phyloP scores from a whole-genome alignment of 1,284 basidiomycete species.

The Heterobasidion occidentale region DNA sequence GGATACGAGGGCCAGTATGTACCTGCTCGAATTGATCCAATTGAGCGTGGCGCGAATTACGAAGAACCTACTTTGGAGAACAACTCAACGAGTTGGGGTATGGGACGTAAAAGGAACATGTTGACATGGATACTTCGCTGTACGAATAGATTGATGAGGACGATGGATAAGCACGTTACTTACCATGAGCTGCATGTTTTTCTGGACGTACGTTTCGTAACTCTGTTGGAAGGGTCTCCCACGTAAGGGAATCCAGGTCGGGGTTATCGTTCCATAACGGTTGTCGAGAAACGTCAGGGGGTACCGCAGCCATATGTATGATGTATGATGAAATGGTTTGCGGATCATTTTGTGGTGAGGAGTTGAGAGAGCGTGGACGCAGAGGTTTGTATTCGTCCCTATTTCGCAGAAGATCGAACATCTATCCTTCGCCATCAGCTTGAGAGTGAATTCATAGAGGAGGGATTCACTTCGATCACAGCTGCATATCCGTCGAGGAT shows the following conservation, averaged over 20 bases:
- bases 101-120: conserved; percentile 36
- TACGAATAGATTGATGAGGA: background rate
- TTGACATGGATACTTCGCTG: conserved; percentile 59
- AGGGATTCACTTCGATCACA: conserved; percentile 49
- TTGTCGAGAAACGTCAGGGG: conserved; percentile 44
- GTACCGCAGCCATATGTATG: conserved; percentile 51
- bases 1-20: conserved; percentile 28
- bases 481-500: conserved; percentile 66
- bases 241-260: conserved; percentile 48
- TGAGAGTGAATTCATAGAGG: background rate
- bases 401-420: conserved; percentile 42
- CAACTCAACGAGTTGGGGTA: conserved; percentile 43
- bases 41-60: background rate
- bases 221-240: conserved; percentile 58
- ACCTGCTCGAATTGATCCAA: conserved; percentile 5
- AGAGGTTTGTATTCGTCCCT: conserved; percentile 13
- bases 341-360: conserved; percentile 8
- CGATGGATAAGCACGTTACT: no score
- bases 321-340: conserved; percentile 37
- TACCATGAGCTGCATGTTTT: no score
- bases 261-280: conserved; percentile 49
- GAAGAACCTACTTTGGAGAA: conserved; percentile 36
- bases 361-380: conserved; percentile 9
- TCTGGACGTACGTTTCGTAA: conserved; percentile 44
- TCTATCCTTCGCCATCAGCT: conserved; percentile 23